Percentiles rank a stretch among this genome's conserved stretches.
phyloP scores from a whole-genome alignment of 257 asterid species.

The Gardenia jasminoides region DNA sequence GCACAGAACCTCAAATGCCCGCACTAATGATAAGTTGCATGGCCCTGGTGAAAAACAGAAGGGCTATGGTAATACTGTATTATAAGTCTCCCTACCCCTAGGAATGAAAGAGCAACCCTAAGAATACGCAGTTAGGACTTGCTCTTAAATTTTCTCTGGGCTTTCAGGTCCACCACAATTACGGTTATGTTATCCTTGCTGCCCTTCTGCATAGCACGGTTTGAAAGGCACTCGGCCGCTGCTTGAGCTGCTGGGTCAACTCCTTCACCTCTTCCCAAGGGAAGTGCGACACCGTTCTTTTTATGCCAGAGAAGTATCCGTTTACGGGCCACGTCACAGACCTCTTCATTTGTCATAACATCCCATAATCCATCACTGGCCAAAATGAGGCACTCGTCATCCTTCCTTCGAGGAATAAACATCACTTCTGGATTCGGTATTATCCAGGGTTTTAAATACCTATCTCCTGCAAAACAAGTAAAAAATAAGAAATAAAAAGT shows the following conservation, averaged over 20 bases:
- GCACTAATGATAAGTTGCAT: constrained; percentile 11
- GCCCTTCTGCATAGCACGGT: constrained; percentile 83
- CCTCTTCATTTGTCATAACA: constrained; percentile 88
- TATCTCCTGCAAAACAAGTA: constrained; percentile 58
- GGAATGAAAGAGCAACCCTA: constrained; percentile 9
- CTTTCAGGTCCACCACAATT: constrained; percentile 79
- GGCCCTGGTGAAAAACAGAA: constrained; percentile 38
- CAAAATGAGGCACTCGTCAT: constrained; percentile 74
- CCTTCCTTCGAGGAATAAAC: constrained; percentile 64
- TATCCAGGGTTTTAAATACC: constrained; percentile 86
- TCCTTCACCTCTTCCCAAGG: constrained; percentile 64
- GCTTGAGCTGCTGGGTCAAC: constrained; percentile 94
- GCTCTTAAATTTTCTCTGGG: constrained; percentile 66
- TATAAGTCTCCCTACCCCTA: constrained; percentile 21
- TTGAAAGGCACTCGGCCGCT: constrained; percentile 82
- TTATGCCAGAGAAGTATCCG: constrained; percentile 78
- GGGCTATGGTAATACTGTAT: constrained; percentile 27
- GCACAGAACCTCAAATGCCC: constrained; percentile 17
- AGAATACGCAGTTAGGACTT: constrained; percentile 30
- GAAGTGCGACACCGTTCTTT: constrained; percentile 43
- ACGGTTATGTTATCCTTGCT: constrained; percentile 87
- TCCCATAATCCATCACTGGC: constrained; percentile 98
- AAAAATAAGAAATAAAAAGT: not conserved
- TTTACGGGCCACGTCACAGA: constrained; percentile 76
- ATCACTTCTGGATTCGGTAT: constrained; percentile 88